Evolutionary conservation across 768 basidiomycete genomes (phyloP).

Genomic region (Boletus tylopilopsis): DNA sequence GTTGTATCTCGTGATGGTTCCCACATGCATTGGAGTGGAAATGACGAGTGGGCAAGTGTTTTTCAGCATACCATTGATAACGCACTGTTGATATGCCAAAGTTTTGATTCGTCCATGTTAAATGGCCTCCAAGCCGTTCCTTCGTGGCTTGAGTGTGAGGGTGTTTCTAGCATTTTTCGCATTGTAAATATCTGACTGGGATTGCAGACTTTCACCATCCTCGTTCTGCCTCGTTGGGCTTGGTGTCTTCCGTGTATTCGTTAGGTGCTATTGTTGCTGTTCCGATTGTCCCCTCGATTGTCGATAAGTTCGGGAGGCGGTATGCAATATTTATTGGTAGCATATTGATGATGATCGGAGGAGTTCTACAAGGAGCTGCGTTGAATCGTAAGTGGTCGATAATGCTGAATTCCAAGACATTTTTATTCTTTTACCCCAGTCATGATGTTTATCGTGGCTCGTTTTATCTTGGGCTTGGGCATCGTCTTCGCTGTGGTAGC

Average conservation of each 20-base stretch:
- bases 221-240: not conserved
- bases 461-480: conserved; percentile 15
- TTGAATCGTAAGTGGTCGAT: conserved; percentile 5
- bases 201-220: not conserved
- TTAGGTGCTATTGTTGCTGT: conserved; percentile 55
- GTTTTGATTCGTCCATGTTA: conserved; percentile 49
- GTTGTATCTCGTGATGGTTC: conserved; percentile 54
- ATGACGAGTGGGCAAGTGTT: conserved; percentile 8
- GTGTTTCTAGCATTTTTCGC: not conserved
- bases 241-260: conserved; percentile 47
- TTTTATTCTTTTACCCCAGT: not conserved
- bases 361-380: conserved; percentile 16
- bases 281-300: conserved; percentile 32
- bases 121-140: conserved; percentile 59
- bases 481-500: conserved; percentile 12
- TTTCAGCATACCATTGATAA: not conserved
- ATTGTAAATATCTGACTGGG: not conserved
- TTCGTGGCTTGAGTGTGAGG: conserved; percentile 52
- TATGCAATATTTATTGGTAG: conserved; percentile 14
- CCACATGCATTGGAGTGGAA: conserved; percentile 24
- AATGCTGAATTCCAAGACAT: not conserved
- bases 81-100: not conserved
- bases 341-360: conserved; percentile 6
- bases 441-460: conserved; percentile 12
- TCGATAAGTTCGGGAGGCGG: conserved; percentile 15